phyloP scores from a whole-genome alignment of 495 filamentous ascomycete species.

The Tuber microsphaerosporum region DNA sequence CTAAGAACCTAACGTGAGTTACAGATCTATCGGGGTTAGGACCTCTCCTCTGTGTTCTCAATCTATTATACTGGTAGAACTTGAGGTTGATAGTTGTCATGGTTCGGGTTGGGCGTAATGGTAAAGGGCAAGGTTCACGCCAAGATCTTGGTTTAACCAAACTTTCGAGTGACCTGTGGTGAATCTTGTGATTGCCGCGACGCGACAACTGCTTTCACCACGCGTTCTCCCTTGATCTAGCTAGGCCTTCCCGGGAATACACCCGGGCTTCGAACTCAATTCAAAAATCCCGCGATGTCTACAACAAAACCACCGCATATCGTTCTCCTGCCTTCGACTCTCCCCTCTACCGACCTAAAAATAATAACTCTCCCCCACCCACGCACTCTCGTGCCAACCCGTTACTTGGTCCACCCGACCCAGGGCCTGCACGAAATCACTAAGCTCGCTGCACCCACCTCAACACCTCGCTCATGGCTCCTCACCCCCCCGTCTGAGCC shows the following conservation, averaged over 20 bases:
- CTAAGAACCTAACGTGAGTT: no score
- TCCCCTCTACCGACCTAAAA: conserved; percentile 52
- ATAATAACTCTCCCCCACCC: conserved; percentile 77
- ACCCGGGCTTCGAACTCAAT: neutral
- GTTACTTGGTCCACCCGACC: conserved; percentile 74
- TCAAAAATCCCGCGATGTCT: conserved; percentile 42
- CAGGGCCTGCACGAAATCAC: conserved; percentile 85
- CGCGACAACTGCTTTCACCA: neutral
- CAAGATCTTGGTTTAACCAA: neutral
- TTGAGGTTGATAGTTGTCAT: no score
- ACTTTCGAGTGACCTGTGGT: neutral
- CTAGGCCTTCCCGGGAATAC: neutral
- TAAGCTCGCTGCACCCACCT: conserved; percentile 58
- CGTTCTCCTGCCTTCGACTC: conserved; percentile 70
- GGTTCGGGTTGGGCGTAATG: no score
- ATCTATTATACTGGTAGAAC: no score
- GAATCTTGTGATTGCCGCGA: neutral
- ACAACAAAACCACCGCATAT: conserved; percentile 52
- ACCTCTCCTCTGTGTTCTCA: no score
- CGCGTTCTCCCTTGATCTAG: neutral
- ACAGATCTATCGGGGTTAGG: no score
- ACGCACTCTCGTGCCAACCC: conserved; percentile 54
- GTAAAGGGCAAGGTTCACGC: neutral
- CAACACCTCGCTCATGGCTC: conserved; percentile 61
- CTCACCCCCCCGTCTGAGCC: conserved; percentile 43